These are phyloP conservation scores for Syzygium syzygioides DNA, from an alignment of 441 rosid genomes.

Conservation along the genomic window DNA sequence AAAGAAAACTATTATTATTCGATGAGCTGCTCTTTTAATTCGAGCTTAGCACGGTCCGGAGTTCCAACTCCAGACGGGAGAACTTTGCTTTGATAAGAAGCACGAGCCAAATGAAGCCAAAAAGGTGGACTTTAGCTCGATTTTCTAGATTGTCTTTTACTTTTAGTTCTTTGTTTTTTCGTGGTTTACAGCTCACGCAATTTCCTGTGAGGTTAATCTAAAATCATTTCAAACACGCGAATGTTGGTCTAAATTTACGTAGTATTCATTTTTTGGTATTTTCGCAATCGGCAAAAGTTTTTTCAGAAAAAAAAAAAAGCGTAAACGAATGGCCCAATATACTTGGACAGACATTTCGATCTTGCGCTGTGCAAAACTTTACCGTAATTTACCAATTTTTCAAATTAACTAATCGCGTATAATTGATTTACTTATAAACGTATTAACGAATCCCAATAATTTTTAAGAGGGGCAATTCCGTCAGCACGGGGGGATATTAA, in stretches of 20 bases:
- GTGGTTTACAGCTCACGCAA: neutral
- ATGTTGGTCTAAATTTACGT: neutral
- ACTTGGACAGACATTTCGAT: neutral
- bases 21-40: neutral
- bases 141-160: neutral
- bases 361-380: neutral
- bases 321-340: neutral
- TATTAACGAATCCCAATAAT: neutral
- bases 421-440: neutral
- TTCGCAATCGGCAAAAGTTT: neutral
- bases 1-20: neutral
- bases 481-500: neutral
- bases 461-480: neutral
- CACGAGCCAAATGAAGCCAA: neutral
- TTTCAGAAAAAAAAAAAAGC: neutral
- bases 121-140: neutral
- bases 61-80: neutral
- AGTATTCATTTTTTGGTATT: neutral
- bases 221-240: fast-evolving
- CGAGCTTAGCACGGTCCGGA: neutral
- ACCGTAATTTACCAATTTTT: neutral
- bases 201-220: neutral
- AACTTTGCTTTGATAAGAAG: neutral
- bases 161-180: neutral
- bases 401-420: neutral